These are phyloP conservation scores for Vairimorpha ceranae DNA, from an alignment of 371 early-diverging fungal genomes.

Conservation along the genomic window DNA sequence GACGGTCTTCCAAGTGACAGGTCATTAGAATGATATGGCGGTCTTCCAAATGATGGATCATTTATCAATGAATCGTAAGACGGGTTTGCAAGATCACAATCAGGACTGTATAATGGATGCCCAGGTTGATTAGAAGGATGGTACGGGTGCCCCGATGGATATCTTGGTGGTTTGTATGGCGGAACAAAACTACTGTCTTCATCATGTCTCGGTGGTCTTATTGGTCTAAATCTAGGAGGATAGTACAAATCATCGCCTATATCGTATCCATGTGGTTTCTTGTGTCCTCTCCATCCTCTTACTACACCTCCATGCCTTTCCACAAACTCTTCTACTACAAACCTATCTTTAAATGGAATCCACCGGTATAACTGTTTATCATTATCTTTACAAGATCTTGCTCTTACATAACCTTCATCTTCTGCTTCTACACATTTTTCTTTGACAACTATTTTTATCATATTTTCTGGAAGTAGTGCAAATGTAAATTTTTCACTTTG, in stretches of 20 bases:
- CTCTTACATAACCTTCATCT: not conserved
- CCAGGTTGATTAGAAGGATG: no score
- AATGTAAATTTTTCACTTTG: constrained; percentile 6
- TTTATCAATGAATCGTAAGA: not conserved
- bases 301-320: not conserved
- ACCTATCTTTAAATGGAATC: not conserved
- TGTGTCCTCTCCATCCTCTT: not conserved
- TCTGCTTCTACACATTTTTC: not conserved
- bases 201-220: no score
- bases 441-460: constrained; percentile 9
- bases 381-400: not conserved
- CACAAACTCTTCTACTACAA: not conserved
- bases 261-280: no score
- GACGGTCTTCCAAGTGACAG: not conserved
- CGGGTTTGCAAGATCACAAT: no score
- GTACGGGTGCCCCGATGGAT: no score
- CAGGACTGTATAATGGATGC: not conserved
- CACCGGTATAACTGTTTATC: not conserved
- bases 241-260: no score
- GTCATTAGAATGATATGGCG: not conserved
- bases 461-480: not conserved
- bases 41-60: not conserved
- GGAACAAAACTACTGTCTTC: no score
- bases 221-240: no score
- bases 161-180: no score